phyloP scores from a whole-genome alignment of 176 grass and related monocot species.

The Musa beccarii region DNA sequence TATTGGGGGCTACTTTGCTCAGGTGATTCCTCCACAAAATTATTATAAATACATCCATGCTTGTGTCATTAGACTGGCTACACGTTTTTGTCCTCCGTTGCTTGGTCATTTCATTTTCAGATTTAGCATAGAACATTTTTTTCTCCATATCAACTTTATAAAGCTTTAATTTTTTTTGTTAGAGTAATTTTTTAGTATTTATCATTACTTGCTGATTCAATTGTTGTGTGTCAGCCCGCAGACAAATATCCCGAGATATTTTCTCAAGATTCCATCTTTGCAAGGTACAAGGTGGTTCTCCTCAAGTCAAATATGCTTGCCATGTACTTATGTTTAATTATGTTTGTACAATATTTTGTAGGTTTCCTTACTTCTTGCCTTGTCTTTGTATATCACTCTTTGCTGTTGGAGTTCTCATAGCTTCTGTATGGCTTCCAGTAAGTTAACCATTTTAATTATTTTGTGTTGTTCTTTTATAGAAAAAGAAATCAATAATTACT shows the following conservation, averaged over 20 bases:
- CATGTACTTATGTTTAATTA: not conserved
- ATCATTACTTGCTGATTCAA: slow-evolving; percentile 1
- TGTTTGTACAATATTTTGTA: slow-evolving; percentile 14
- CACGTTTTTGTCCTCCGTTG: not conserved
- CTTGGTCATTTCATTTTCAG: not conserved
- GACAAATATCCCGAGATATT: slow-evolving; percentile 67
- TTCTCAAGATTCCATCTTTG: slow-evolving; percentile 37
- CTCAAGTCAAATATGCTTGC: not conserved
- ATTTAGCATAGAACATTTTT: not conserved
- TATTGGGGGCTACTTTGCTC: slow-evolving; percentile 55
- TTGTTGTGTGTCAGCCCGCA: slow-evolving; percentile 32
- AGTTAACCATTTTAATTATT: not conserved
- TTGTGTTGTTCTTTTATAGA: no score
- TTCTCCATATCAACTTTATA: not conserved
- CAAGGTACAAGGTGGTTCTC: slow-evolving; percentile 26
- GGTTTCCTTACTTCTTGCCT: slow-evolving; percentile 82
- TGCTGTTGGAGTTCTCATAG: slow-evolving; percentile 37
- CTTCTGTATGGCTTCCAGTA: slow-evolving; percentile 70
- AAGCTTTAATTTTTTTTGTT: not conserved
- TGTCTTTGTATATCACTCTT: slow-evolving; percentile 56
- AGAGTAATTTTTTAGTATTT: no score
- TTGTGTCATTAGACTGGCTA: not conserved
- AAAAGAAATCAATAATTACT: no score
- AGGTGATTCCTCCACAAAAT: slow-evolving; percentile 24
- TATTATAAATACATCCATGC: not conserved